Base-by-base conservation (phyloP, 495 filamentous ascomycete species). In the Daldinia vernicosa region DNA sequence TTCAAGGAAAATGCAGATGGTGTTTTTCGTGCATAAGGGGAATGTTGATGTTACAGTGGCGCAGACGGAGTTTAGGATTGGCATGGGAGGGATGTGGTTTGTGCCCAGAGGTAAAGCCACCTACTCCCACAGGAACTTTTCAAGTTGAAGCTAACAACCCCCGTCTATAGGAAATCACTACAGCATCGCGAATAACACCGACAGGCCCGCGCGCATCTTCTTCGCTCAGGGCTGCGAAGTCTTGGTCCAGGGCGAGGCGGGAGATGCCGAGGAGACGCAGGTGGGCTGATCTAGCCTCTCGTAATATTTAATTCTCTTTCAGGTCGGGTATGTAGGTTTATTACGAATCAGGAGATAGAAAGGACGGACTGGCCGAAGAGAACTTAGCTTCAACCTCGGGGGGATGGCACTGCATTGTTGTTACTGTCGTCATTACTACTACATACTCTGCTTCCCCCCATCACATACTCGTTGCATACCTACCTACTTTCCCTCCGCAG, bases 1-100 rank as follows among this genome's bases (percentile, higher is more conserved):
- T 74, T 89, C 90, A 4, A 87, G 95, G 58, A 93, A 91, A 79
- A 97, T 97, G 91, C 93, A 97, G 70, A 92, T 98, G 90, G 90
- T 91, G 0, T 98, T 99, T 76, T 98, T 95, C 77, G 91, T 99
- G 32, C 88, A 91, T 63, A 78, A 84, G 22, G 95, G 95, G 6
- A 86, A 89, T 54, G 93, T 97, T 37, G 77, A 83, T 70, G 92
- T 92, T 26, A 89, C 88, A 53, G 87, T 98, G 12, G 91, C 91
- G 67, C 90, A 91, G n/a, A 92, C 88, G n/a, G 83, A 84, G 69
- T 98, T 97, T 76, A 86, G 89, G 66, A 92, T 97, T 64, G 87
- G 90, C 12, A 92, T 92, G 72, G 94, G 94, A 30, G 93, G 94
- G 30, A 89, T 95, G 70, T 98, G 92, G 81, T 93, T 95, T 78